These are phyloP conservation scores for Medicago arabica DNA, from an alignment of 306 rosid genomes.

Conservation along the genomic window DNA sequence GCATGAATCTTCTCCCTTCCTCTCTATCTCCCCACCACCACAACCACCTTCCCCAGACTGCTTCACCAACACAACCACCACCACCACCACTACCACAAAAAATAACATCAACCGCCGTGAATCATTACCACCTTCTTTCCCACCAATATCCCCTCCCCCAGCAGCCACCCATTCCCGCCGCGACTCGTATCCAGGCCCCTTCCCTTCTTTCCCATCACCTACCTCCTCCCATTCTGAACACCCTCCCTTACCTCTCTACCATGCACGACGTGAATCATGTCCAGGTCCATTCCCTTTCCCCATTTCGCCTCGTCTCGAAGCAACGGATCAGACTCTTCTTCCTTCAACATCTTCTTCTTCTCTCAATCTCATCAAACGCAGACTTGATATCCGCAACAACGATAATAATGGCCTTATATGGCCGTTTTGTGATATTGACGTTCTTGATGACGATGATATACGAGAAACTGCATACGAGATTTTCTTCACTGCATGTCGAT, in stretches of 20 bases:
- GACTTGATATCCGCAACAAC: background rate
- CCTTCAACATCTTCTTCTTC: slow-evolving; percentile 9
- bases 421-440: slow-evolving; percentile 40
- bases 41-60: background rate
- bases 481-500: slow-evolving; percentile 53
- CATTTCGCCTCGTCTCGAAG: slow-evolving; percentile 9
- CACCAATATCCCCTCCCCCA: background rate
- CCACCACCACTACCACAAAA: background rate
- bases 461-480: slow-evolving; percentile 53
- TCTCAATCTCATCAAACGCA: background rate
- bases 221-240: background rate
- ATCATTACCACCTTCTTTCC: slow-evolving; percentile 31
- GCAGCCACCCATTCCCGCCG: slow-evolving; percentile 16
- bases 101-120: slow-evolving; percentile 31
- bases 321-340: background rate
- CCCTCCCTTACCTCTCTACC: background rate
- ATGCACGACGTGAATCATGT: slow-evolving; percentile 30
- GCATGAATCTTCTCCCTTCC: slow-evolving; percentile 52
- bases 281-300: slow-evolving; percentile 17
- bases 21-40: slow-evolving; percentile 30
- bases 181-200: slow-evolving; percentile 47
- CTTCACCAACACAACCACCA: no score
- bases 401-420: slow-evolving; percentile 25
- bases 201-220: slow-evolving; percentile 32
- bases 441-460: slow-evolving; percentile 34